These are phyloP conservation scores for Salix exigua DNA, from an alignment of 345 rosid genomes.

Conservation along the genomic window DNA sequence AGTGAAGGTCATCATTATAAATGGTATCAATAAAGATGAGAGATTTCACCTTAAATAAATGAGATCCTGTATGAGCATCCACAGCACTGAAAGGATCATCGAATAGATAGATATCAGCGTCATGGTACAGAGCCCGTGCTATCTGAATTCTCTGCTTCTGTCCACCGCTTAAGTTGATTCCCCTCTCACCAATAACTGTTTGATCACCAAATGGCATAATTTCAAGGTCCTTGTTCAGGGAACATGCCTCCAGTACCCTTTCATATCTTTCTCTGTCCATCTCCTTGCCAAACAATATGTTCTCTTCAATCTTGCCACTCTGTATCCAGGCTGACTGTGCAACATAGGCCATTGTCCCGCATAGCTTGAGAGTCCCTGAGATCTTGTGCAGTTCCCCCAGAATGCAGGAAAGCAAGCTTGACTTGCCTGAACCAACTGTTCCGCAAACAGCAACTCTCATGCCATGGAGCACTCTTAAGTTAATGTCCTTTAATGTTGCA, in stretches of 20 bases:
- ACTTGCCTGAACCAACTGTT: slow-evolving; percentile 34
- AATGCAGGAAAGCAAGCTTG: slow-evolving; percentile 31
- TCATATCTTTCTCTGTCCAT: slow-evolving; percentile 27
- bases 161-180: slow-evolving; percentile 44
- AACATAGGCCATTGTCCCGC: slow-evolving; percentile 38
- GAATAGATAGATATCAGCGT: slow-evolving; percentile 40
- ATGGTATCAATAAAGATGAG: background rate
- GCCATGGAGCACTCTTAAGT: slow-evolving; percentile 24
- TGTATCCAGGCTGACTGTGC: slow-evolving; percentile 37
- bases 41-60: slow-evolving; percentile 22
- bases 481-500: slow-evolving; percentile 24
- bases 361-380: slow-evolving; percentile 26
- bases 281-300: slow-evolving; percentile 30
- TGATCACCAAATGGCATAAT: slow-evolving; percentile 40
- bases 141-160: slow-evolving; percentile 45
- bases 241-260: slow-evolving; percentile 31
- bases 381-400: slow-evolving; percentile 30
- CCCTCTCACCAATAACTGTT: slow-evolving; percentile 46
- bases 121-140: slow-evolving; percentile 42
- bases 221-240: slow-evolving; percentile 35
- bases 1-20: background rate
- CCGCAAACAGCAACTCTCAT: slow-evolving; percentile 38
- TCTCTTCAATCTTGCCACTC: slow-evolving; percentile 34
- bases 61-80: slow-evolving; percentile 44
- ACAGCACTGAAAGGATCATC: slow-evolving; percentile 49